Conservation (phyloP, 805 yeast species). For the Starmerella riodocensis region DNA sequence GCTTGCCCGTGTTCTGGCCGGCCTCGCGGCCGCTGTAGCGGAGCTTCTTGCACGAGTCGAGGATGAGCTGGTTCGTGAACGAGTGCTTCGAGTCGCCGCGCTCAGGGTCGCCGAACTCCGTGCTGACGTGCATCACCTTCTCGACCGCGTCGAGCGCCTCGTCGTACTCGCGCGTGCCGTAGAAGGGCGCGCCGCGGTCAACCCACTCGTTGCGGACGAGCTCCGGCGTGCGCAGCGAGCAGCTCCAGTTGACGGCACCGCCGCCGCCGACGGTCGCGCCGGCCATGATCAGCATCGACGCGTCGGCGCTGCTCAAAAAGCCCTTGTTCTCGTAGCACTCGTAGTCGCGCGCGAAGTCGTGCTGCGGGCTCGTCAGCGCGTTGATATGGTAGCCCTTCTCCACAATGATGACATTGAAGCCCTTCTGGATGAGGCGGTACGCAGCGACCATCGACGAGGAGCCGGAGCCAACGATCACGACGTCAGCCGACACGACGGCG, state of each 20-base stretch:
- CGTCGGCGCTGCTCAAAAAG: constrained; percentile 27
- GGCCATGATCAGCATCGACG: constrained; percentile 32
- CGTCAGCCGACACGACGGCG: constrained; percentile 26
- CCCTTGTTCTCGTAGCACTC: constrained; percentile 34
- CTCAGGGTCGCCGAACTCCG: constrained; percentile 26
- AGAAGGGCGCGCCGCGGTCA: constrained; percentile 36
- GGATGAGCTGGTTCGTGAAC: constrained; percentile 32
- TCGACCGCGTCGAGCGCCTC: constrained; percentile 35
- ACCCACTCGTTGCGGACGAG: constrained; percentile 42
- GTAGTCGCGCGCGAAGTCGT: constrained; percentile 30
- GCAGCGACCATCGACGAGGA: constrained; percentile 44
- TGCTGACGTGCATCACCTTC: constrained; percentile 37
- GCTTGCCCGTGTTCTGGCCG: constrained; percentile 36
- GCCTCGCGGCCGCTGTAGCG: constrained; percentile 33
- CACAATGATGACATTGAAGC: constrained; percentile 34
- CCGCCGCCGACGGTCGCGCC: constrained; percentile 50
- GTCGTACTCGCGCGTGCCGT: constrained; percentile 33
- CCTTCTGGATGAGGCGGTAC: constrained; percentile 33
- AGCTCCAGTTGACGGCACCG: constrained; percentile 46
- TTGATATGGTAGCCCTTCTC: constrained; percentile 39
- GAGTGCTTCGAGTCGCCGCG: constrained; percentile 31
- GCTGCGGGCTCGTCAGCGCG: constrained; percentile 28
- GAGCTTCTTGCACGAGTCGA: constrained; percentile 35
- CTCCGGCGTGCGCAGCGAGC: constrained; percentile 38
- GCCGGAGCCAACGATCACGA: constrained; percentile 40